Base-by-base conservation (phyloP, 179 eudicot species). In the Camellia oleifera region DNA sequence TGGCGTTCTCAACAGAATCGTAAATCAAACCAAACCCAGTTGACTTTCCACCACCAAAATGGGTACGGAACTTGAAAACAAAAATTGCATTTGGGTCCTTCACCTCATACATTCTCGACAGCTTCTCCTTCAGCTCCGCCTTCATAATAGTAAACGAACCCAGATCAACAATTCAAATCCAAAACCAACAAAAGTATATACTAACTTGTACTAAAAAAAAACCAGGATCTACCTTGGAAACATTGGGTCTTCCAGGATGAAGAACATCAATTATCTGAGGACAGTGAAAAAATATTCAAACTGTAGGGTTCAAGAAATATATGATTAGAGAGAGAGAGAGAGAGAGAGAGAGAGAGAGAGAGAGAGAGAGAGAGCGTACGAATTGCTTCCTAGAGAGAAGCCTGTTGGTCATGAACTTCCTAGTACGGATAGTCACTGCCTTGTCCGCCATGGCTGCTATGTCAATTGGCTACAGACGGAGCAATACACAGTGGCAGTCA, bases 341-440 rank as follows among this genome's bases (percentile, higher is more conserved):
- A 26, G 32, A 26, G 32, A 26, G 32, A 26, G 32, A 26, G 32
- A 26, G 32, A 26, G 23, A 20, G 23, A 52, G 15, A 26, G 26
- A 26, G 32, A 26, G 32, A 26, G 32, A 26, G 32, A 26, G 32
- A 0, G 32, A 26, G 32, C 83, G 58, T 64, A 90, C 95, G 81
- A 93, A 93, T 84, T 93, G 94, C 84, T 93, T 93, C 86, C 97
- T 88, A 23, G 95, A 88, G 32, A 93, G 94, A 70, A 93, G 95
- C 80, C 95, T 87, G 53, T 93, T 93, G n/a, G 97, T 91, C 97
- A 93, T 93, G 86, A 93, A 93, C 91, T 93, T 93, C 88, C 97
- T 86, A 13, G 94, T 91, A 1, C 94, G 79, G 72, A 91, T 89
- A 3, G 95, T 93, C 2, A 93, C 92, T 18, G 92, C 95, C 79